Conservation (phyloP, 139 green algal genomes). For the Chlorella sp. region DNA sequence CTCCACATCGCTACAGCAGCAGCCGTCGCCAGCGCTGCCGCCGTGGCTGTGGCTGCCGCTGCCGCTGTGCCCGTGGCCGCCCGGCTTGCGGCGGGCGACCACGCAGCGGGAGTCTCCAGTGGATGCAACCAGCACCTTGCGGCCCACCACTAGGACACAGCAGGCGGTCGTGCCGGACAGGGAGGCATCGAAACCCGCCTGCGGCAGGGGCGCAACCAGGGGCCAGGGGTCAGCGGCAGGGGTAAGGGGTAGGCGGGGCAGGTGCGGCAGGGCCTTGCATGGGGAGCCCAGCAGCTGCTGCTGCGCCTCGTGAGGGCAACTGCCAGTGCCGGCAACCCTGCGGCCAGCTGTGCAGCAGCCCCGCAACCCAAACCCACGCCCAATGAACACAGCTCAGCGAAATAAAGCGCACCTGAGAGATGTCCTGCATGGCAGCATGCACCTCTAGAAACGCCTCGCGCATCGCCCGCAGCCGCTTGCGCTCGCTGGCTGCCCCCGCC, state of each 20-base stretch:
- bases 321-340: no score
- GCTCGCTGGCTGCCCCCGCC: slow-evolving; percentile 3
- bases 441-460: slow-evolving; percentile 23
- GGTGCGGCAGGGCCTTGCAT: no score
- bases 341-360: no score
- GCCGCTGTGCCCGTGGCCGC: background rate
- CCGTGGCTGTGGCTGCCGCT: background rate
- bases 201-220: no score
- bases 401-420: no score
- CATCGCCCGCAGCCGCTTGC: slow-evolving; percentile 21
- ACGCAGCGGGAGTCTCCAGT: slow-evolving; percentile 47
- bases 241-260: no score
- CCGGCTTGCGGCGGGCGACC: slow-evolving; percentile 1
- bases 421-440: slow-evolving; percentile 26
- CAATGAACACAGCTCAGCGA: no score
- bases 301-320: no score
- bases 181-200: slow-evolving; percentile 36
- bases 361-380: no score
- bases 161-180: slow-evolving; percentile 51
- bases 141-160: slow-evolving; percentile 36
- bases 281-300: no score
- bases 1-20: slow-evolving; percentile 1
- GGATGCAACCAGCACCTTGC: slow-evolving; percentile 30
- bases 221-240: no score
- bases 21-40: no score